Conservation (phyloP, 345 rosid genomes). For the Salix viminalis region DNA sequence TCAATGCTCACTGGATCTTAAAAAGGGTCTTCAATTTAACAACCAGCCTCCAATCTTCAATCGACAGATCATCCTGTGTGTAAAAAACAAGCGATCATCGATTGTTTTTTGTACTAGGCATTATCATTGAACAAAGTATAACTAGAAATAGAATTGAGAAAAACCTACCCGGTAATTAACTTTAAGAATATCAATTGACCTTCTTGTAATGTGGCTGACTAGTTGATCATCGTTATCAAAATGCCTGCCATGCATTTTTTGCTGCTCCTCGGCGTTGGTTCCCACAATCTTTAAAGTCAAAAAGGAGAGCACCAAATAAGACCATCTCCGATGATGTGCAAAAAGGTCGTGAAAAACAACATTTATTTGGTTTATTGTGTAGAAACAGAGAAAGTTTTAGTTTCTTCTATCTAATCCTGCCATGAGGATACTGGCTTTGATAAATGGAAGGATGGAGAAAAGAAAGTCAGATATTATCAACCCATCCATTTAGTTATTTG, state of each 20-base stretch:
- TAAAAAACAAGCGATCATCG: background rate
- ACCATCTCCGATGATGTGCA: background rate
- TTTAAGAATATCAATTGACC: slow-evolving; percentile 78
- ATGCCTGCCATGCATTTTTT: slow-evolving; percentile 88
- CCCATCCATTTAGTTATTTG: too few species aligned
- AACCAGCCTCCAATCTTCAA: slow-evolving; percentile 79
- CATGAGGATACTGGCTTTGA: too few species aligned
- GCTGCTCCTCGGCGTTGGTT: slow-evolving; percentile 71
- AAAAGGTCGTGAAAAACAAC: background rate
- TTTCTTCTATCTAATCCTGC: too few species aligned
- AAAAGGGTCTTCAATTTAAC: slow-evolving; percentile 68
- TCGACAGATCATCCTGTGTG: slow-evolving; percentile 62
- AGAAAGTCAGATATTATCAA: too few species aligned
- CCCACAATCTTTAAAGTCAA: slow-evolving; percentile 52
- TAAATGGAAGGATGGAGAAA: too few species aligned
- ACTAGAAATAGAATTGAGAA: background rate
- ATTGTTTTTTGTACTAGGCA: too few species aligned
- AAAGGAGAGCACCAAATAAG: background rate
- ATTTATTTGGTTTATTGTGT: background rate
- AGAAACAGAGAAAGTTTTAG: too few species aligned
- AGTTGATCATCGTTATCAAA: slow-evolving; percentile 83
- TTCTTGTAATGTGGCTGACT: slow-evolving; percentile 82
- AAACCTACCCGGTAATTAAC: slow-evolving; percentile 66
- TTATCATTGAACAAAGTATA: background rate
- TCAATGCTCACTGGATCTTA: slow-evolving; percentile 45